Percentiles rank a stretch among this genome's conserved stretches.
These are phyloP conservation scores for Cinnamomum chago DNA, from an alignment of 164 flowering plant species.

Conservation along the genomic window DNA sequence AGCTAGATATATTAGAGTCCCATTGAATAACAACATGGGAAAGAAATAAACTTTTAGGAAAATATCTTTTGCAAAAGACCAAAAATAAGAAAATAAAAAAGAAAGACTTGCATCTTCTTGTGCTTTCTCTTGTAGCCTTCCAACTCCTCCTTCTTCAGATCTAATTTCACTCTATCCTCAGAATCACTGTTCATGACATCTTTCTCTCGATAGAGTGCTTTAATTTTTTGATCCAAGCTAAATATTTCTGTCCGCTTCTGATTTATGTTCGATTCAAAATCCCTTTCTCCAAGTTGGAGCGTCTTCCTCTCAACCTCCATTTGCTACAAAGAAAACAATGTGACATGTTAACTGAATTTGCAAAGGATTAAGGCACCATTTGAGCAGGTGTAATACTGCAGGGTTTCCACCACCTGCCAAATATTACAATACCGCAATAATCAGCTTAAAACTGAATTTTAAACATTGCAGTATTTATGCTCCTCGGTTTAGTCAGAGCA, in stretches of 20 bases:
- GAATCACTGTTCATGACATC: constrained; percentile 69
- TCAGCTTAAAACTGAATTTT: neutral
- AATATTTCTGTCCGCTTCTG: constrained; percentile 47
- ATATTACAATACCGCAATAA: neutral
- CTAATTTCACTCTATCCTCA: constrained; percentile 66
- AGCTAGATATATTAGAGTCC: constrained; percentile 12
- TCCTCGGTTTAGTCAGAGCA: neutral
- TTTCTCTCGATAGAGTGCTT: constrained; percentile 56
- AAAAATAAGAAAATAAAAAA: neutral
- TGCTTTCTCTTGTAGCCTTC: constrained; percentile 66
- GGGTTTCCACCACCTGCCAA: neutral
- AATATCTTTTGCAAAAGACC: neutral
- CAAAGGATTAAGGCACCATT: neutral
- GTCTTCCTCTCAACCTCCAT: constrained; percentile 71
- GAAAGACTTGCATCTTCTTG: constrained; percentile 59
- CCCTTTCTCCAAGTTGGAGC: constrained; percentile 53
- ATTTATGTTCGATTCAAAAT: constrained; percentile 53
- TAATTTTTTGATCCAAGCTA: constrained; percentile 50
- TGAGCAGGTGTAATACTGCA: neutral
- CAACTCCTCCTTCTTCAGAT: constrained; percentile 62
- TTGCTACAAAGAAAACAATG: constrained; percentile 31
- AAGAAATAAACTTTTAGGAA: neutral
- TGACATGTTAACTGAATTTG: neutral
- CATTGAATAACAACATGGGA: neutral
- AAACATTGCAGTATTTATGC: neutral